Evolutionary conservation across 2,329 filamentous ascomycete species (phyloP), one percentile per base, ranked within the genome.

Genomic region (Colletotrichum gloeosporioides): DNA sequence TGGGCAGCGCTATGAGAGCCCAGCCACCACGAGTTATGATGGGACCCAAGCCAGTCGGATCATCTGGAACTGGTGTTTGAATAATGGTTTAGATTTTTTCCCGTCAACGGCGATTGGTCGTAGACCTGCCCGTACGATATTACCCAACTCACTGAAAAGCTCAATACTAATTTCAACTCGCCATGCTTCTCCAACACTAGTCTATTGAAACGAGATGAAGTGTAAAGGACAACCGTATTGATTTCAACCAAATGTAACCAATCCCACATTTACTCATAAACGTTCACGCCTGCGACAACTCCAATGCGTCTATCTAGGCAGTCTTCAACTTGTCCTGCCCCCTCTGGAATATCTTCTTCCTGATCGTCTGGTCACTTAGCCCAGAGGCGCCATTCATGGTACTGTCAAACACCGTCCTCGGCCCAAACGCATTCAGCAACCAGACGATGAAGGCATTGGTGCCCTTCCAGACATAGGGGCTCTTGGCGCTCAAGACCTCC

Each of bases 381-480:
- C 72, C 72, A 2, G 39, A 32, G 10, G 5, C n/a, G 5, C 29
- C 31, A 22, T 75, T 69, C 32, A 69, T 44, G 9, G 49, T 61
- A 31, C 29, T 72, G 22, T 73, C 86, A 57, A 80, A 82, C 2
- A 61, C 77, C 25, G 78, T 80, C 31, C 78, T 87, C 61, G 82
- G 84, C 12, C 84, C 86, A 3, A 87, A 87, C 77, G 83, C 81
- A 2, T 87, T 59, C 2, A 77, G 31, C 2, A 77, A 25, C 75
- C 75, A 77, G 6, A 75, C 59, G 6, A 73, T 34, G 25, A 59
- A 71, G 1, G 75, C 75, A 27, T 77, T 77, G 5, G 75, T 63
- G 4, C 75, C 75, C 39, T 74, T 70, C 75, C 75, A 77, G 6
- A 76, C 15, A 39, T 61, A 61, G 10, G 55, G 31, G 18, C n/a